Evolutionary conservation across 305 asterid species (phyloP).

Genomic region (Andrographis paniculata): DNA sequence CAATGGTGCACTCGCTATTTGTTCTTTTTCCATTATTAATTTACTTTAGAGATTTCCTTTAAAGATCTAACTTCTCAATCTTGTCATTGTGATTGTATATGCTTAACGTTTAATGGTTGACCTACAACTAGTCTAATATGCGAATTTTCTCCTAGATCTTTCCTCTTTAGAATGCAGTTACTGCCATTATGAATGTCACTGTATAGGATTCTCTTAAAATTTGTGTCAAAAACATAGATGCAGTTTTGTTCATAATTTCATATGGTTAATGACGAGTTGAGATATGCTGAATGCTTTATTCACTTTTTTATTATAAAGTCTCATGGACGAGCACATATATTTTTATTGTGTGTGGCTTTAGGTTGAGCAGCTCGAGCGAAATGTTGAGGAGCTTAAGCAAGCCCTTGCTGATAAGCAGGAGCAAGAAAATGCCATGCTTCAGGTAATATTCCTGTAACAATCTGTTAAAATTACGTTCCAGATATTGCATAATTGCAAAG

Average conservation of each 20-base stretch:
- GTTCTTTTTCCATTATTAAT: neutral
- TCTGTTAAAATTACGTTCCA: constrained; percentile 4
- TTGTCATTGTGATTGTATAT: neutral
- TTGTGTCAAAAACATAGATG: neutral
- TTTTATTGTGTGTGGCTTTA: too few relatives aligned
- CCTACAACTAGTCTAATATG: neutral
- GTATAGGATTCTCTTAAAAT: neutral
- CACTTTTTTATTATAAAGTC: too few relatives aligned
- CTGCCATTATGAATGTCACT: neutral
- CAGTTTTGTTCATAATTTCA: neutral
- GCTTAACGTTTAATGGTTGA: neutral
- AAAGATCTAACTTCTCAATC: neutral
- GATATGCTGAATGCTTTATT: too few relatives aligned
- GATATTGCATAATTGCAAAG: constrained; percentile 1
- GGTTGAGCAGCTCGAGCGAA: constrained; percentile 88
- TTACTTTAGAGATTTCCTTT: neutral
- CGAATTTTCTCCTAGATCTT: neutral
- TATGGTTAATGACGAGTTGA: neutral
- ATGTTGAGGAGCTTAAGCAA: constrained; percentile 52
- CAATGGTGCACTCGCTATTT: constrained; percentile 2
- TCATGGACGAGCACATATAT: too few relatives aligned
- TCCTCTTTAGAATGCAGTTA: neutral
- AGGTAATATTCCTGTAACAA: constrained; percentile 33
- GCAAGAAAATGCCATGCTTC: constrained; percentile 98
- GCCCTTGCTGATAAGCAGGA: constrained; percentile 85